Percentiles rank a stretch among this genome's conserved stretches.
Conservation (phyloP, 345 rosid genomes). For the Eucalyptus shirleyi region DNA sequence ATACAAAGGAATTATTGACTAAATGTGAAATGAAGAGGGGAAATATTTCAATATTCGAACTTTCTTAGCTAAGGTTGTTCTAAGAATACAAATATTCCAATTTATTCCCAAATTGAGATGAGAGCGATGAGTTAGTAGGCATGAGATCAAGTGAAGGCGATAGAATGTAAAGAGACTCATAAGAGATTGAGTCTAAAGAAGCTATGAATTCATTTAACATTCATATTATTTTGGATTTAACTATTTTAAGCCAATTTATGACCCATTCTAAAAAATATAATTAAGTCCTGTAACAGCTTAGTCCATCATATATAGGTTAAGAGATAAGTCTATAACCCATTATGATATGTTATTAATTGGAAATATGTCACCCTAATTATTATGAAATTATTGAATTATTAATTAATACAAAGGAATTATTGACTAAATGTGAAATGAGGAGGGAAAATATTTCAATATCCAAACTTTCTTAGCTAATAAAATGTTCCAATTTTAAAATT, state of each 20-base stretch:
- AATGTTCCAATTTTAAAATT: background rate
- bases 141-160: no score
- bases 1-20: background rate
- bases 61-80: background rate
- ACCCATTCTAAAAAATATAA: no score
- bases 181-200: no score
- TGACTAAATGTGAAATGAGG: background rate
- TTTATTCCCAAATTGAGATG: background rate
- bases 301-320: background rate
- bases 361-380: background rate
- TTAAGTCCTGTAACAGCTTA: background rate
- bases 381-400: background rate
- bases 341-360: background rate
- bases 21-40: background rate
- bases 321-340: background rate
- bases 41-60: background rate
- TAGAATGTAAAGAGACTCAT: no score
- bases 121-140: no score
- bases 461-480: background rate
- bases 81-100: background rate
- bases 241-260: background rate
- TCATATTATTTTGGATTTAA: no score
- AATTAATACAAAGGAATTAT: background rate
- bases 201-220: background rate
- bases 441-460: background rate